Evolutionary conservation across 768 basidiomycete species (phyloP).

Genomic region (Tylopilus subfusipes): DNA sequence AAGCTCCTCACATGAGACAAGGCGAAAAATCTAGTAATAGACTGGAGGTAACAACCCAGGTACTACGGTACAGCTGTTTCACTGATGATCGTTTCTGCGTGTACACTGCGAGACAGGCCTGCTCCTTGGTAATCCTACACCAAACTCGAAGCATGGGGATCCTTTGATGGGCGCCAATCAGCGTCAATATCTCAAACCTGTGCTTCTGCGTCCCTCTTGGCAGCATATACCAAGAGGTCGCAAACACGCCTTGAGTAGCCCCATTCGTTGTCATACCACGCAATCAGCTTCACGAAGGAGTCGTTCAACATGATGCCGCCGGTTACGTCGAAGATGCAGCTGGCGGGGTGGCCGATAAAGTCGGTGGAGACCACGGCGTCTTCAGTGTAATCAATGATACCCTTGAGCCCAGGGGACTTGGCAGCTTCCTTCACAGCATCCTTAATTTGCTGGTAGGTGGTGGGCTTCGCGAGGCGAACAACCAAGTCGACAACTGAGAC

Average conservation of each 20-base stretch:
- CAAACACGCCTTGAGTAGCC: slow-evolving; percentile 91
- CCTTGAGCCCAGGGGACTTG: slow-evolving; percentile 56
- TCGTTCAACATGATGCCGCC: slow-evolving; percentile 91
- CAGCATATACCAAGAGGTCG: slow-evolving; percentile 81
- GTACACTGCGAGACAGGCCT: background rate
- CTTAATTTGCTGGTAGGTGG: slow-evolving; percentile 92
- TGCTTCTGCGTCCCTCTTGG: slow-evolving; percentile 59
- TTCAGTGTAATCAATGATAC: slow-evolving; percentile 87
- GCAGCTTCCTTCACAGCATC: slow-evolving; percentile 74
- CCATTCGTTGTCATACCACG: slow-evolving; percentile 97
- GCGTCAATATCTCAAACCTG: slow-evolving; percentile 9
- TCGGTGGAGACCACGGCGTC: slow-evolving; percentile 93
- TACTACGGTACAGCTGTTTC: slow-evolving; percentile 14
- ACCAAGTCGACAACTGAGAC: slow-evolving; percentile 99
- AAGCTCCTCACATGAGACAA: background rate
- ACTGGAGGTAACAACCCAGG: background rate
- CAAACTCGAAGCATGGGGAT: background rate
- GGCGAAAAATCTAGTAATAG: background rate
- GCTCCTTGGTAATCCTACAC: slow-evolving; percentile 17
- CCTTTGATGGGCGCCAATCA: background rate
- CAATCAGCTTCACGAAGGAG: slow-evolving; percentile 93
- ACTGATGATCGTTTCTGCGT: background rate
- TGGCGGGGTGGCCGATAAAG: slow-evolving; percentile 74
- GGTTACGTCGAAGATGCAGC: slow-evolving; percentile 90
- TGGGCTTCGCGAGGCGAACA: slow-evolving; percentile 81